A percentile compares a stretch with the other conserved stretches of the same genome.
Evolutionary conservation across 2,329 filamentous ascomycete genomes (phyloP).

Genomic region (Penicillium sp.): DNA sequence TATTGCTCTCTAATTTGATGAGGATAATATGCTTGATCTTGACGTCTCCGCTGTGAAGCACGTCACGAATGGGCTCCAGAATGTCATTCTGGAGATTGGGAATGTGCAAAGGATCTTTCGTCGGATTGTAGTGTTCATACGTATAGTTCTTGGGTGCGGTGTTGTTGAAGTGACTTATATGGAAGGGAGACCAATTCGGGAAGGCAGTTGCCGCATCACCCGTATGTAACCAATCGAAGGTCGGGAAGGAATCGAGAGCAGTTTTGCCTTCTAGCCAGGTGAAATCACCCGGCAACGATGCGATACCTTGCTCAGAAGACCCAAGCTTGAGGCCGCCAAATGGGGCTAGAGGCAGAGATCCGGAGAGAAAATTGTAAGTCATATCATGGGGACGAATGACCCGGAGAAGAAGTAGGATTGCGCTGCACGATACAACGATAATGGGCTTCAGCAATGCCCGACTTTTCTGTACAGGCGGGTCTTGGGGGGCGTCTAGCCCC

Average conservation of each 20-base stretch:
- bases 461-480: background rate
- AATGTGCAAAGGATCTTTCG: conserved; percentile 13
- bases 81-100: conserved; percentile 14
- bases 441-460: background rate
- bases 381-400: conserved; percentile 13
- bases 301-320: conserved; percentile 1
- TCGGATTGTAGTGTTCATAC: conserved; percentile 11
- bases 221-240: conserved; percentile 14
- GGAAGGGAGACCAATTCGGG: conserved; percentile 14
- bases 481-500: background rate
- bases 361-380: conserved; percentile 15
- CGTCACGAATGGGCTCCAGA: conserved; percentile 10
- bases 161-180: background rate
- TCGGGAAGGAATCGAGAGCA: conserved; percentile 10
- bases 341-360: conserved; percentile 16
- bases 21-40: conserved; percentile 43
- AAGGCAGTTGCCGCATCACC: conserved; percentile 4
- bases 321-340: conserved; percentile 10
- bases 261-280: conserved; percentile 13
- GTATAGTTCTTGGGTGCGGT: background rate
- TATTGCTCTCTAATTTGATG: conserved; percentile 44
- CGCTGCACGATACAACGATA: conserved; percentile 6
- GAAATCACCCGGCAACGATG: conserved; percentile 7
- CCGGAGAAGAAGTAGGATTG: conserved; percentile 9
- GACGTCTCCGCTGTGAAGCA: conserved; percentile 21